Conservation (phyloP, 108 stramenopile genomes). For the Cyclotella atomus region DNA sequence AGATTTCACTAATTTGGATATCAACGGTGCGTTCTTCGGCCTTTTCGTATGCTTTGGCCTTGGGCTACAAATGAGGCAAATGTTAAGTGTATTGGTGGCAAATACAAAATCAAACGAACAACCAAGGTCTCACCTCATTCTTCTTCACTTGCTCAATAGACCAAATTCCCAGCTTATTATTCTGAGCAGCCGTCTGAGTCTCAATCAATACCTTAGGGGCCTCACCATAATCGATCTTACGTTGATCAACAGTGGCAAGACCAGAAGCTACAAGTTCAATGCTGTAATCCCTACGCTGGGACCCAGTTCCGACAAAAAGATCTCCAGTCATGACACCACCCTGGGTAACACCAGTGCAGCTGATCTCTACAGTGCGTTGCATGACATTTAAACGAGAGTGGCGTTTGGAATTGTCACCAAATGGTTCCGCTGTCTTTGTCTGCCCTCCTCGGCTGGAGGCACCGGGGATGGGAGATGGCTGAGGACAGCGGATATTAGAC, state of each 20-base stretch:
- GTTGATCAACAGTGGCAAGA: constrained; percentile 83
- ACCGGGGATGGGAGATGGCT: constrained; percentile 76
- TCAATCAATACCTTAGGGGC: constrained; percentile 79
- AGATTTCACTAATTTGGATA: constrained; percentile 90
- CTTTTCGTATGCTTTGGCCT: constrained; percentile 53
- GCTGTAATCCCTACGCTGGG: constrained; percentile 71
- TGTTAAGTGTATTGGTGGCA: neutral
- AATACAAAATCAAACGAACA: neutral
- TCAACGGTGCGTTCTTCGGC: constrained; percentile 57
- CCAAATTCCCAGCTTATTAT: constrained; percentile 85
- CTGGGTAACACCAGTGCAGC: constrained; percentile 73
- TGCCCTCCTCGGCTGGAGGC: constrained; percentile 40
- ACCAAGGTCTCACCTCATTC: constrained; percentile 25
- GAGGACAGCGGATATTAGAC: constrained; percentile 71
- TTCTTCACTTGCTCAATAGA: constrained; percentile 55
- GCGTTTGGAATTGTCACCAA: constrained; percentile 94
- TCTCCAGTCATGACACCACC: constrained; percentile 89
- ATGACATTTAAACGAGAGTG: constrained; percentile 86
- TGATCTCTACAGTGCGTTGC: constrained; percentile 95
- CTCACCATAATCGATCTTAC: constrained; percentile 90
- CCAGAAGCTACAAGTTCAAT: constrained; percentile 82
- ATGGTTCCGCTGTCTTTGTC: constrained; percentile 87
- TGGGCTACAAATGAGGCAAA: constrained; percentile 14
- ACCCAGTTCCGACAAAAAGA: constrained; percentile 78
- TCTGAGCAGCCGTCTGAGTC: constrained; percentile 72